Percentiles rank a stretch among this genome's conserved stretches.
These are phyloP conservation scores for Adenanthera pavonina DNA, from an alignment of 306 rosid genomes.

Conservation along the genomic window DNA sequence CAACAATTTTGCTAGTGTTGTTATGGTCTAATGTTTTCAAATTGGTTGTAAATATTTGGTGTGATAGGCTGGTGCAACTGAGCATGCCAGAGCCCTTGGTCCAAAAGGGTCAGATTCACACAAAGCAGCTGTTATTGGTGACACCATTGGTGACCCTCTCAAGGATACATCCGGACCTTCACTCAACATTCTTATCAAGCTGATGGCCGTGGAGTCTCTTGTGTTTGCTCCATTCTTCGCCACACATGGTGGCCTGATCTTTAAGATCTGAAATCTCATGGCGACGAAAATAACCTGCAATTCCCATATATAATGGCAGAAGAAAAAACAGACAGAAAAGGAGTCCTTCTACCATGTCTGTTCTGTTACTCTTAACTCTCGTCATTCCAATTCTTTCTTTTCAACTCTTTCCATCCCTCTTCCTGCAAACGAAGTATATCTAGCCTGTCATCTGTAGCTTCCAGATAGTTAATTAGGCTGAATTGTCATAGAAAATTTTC, in stretches of 20 bases:
- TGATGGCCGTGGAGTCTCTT: conserved; percentile 94
- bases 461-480: conserved; percentile 47
- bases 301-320: not conserved
- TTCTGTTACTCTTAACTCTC: not conserved
- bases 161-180: conserved; percentile 98
- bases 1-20: not conserved
- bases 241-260: conserved; percentile 88
- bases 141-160: conserved; percentile 96
- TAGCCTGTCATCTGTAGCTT: conserved; percentile 27
- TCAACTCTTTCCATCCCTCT: not conserved
- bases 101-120: conserved; percentile 93
- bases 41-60: conserved; percentile 13
- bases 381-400: conserved; percentile 30
- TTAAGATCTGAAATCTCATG: conserved; percentile 56
- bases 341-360: conserved; percentile 4
- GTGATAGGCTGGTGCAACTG: conserved; percentile 83
- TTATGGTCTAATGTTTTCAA: not conserved
- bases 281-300: conserved; percentile 28
- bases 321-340: not conserved
- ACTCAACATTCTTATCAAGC: conserved; percentile 97
- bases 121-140: conserved; percentile 97
- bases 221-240: conserved; percentile 98
- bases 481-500: conserved; percentile 42
- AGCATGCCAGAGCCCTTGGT: conserved; percentile 91
- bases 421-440: conserved; percentile 30